Evolutionary conservation across 495 filamentous ascomycete genomes (phyloP), one percentile per base, ranked within the genome.

Genomic region (Choiromyces venosus): DNA sequence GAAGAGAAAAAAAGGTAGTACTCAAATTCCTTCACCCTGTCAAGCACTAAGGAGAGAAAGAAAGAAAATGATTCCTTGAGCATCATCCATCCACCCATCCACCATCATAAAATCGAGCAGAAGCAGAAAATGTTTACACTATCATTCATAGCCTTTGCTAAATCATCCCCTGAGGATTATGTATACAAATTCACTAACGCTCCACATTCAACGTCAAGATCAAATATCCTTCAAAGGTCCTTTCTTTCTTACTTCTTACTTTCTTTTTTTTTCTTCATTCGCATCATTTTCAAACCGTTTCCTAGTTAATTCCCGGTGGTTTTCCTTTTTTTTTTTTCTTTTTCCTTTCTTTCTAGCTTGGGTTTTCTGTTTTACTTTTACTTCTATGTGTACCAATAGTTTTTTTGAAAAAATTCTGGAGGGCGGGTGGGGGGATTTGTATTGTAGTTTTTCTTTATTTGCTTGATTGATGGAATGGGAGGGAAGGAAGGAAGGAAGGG

Each of bases 141-240:
- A 67, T 73, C 36, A 36, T 77, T 73, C 65, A 72, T 71, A 39
- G 66, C 71, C 40, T 69, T 68, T 74, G 33, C 68, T 73, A 71
- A 69, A 36, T 46, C n/a, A 35, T 35, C 71, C 52, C 52, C 67
- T 38, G 35, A 66, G 74, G 39, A 69, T n/a, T n/a, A n/a, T n/a
- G 69, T 79, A 68, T 67, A 75, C 78, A 77, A 35, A 44, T 71
- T 76, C 71, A 71, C 74, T 42, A 64, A 25, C 64, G 40, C 36
- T 67, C 67, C 66, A 39, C 14, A 52, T 38, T 39, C 65, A 19
- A 39, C 25, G 29, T 46, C 66, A 52, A 40, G 29, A 46, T 25
- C 36, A 46, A 61, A 64, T 52, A 61, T 76, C 74, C n/a, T 44
- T 70, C 67, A n/a, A n/a, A n/a, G n/a, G n/a, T 65, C 72, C 29